phyloP scores from a whole-genome alignment of 805 yeast species.

The Spathaspora girioi region DNA sequence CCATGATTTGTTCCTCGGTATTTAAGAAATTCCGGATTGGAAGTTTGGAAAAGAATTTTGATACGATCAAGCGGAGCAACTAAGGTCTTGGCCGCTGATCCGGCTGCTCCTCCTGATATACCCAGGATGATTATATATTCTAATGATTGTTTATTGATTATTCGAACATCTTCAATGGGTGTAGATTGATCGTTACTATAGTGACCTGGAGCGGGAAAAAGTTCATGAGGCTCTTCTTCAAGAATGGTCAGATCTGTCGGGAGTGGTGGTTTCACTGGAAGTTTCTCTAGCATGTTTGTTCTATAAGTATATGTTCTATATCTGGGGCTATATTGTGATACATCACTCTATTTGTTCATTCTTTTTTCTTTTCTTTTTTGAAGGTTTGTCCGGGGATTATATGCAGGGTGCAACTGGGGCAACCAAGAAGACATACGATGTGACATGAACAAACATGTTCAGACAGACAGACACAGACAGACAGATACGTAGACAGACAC shows the following conservation, averaged over 20 bases:
- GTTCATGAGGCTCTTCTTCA: background rate
- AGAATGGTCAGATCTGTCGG: background rate
- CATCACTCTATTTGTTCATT: background rate
- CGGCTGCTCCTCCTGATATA: constrained; percentile 92
- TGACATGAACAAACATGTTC: background rate
- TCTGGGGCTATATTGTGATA: background rate
- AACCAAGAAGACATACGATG: background rate
- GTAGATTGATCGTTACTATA: constrained; percentile 24
- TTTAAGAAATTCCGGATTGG: constrained; percentile 81
- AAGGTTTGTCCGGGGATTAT: background rate
- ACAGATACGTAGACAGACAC: background rate
- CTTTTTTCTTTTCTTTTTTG: background rate
- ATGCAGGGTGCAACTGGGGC: background rate
- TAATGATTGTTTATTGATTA: constrained; percentile 63
- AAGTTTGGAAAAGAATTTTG: constrained; percentile 91
- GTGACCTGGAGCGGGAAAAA: constrained; percentile 5
- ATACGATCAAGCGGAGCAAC: constrained; percentile 95
- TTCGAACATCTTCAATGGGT: constrained; percentile 20
- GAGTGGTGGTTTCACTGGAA: background rate
- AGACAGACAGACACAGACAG: background rate
- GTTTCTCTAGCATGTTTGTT: background rate
- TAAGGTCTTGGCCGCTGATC: constrained; percentile 91
- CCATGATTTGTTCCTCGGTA: constrained; percentile 82
- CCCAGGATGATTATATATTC: constrained; percentile 85
- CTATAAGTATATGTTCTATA: background rate